Evolutionary conservation across 495 filamentous ascomycete species (phyloP), one percentile per base, ranked within the genome.

Genomic region (Annulohypoxylon nitens): DNA sequence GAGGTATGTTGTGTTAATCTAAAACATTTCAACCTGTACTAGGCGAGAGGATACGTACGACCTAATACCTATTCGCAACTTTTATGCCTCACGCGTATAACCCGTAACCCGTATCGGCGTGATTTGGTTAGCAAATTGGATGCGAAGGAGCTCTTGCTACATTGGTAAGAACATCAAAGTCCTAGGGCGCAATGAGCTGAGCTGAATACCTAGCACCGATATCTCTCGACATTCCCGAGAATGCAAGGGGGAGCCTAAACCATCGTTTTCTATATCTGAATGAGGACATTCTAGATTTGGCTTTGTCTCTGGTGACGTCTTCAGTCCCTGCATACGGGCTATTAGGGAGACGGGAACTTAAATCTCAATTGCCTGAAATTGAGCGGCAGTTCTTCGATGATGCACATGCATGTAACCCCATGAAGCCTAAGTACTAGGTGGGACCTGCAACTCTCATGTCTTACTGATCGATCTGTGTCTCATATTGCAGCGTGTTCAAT

Each of bases 1-100:
- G 43, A 64, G 43, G 16, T 34, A 48, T 43, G 51, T 57, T 63
- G 14, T 57, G 11, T 61, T 43, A 53, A 25, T 57, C 53, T 37
- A 6, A 36, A 57, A 33, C 12, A 30, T 65, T 25, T 8, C 47
- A 62, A 10, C 59, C 34, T 7, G 16, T 48, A 18, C n/a, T 45
- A 2, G 23, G 50, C 10, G 50, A 53, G 50, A 3, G 23, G 20
- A 23, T 23, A 23, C 20, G 20, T 23, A 23, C 20, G 20, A 23
- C 20, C 20, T 23, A 23, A 23, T 30, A 30, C 30, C 30, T 30
- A 23, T 51, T 51, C 20, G 20, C n/a, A 26, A 23, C 20, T 10
- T 11, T 12, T 26, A 9, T 23, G 48, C 48, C 18, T 4, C 48
- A 51, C 2, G 47, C 20, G 18, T 25, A 20, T 20, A 11, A 11